These are phyloP conservation scores for Mallotus nudiflorus DNA, from an alignment of 345 rosid genomes.

Conservation along the genomic window DNA sequence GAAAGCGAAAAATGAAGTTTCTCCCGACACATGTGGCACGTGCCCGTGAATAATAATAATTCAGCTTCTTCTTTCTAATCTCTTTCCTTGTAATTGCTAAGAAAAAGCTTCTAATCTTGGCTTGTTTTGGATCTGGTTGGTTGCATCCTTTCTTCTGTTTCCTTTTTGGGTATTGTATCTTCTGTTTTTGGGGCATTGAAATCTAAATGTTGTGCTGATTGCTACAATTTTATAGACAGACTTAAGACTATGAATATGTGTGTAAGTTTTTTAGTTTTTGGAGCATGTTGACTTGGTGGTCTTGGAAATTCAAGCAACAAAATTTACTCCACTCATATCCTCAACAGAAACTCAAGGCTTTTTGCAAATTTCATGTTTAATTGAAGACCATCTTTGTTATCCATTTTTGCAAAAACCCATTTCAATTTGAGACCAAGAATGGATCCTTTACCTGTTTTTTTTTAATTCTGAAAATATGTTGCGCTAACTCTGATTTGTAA, in stretches of 20 bases:
- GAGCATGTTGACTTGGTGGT: constrained; percentile 30
- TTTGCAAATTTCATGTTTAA: background rate
- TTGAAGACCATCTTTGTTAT: background rate
- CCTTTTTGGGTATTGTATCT: background rate
- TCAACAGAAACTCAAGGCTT: background rate
- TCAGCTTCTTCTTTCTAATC: background rate
- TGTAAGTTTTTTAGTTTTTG: background rate
- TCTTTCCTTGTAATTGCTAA: background rate
- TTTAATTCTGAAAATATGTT: background rate
- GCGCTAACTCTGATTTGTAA: background rate
- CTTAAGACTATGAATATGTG: too few relatives aligned
- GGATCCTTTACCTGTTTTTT: too few relatives aligned
- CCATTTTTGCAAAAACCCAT: background rate
- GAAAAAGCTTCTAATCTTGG: background rate
- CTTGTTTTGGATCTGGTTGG: background rate
- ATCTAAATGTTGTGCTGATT: background rate
- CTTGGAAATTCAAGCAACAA: constrained; percentile 24
- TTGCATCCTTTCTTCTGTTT: background rate
- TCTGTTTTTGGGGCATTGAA: background rate
- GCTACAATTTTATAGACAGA: too few relatives aligned
- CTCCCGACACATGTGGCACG: constrained; percentile 18
- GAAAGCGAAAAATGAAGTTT: constrained; percentile 28
- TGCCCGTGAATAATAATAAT: constrained; percentile 10
- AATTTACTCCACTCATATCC: background rate
- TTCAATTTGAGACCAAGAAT: background rate